These are phyloP conservation scores for Boletus huronensis DNA, from an alignment of 768 basidiomycete genomes.

Conservation along the genomic window DNA sequence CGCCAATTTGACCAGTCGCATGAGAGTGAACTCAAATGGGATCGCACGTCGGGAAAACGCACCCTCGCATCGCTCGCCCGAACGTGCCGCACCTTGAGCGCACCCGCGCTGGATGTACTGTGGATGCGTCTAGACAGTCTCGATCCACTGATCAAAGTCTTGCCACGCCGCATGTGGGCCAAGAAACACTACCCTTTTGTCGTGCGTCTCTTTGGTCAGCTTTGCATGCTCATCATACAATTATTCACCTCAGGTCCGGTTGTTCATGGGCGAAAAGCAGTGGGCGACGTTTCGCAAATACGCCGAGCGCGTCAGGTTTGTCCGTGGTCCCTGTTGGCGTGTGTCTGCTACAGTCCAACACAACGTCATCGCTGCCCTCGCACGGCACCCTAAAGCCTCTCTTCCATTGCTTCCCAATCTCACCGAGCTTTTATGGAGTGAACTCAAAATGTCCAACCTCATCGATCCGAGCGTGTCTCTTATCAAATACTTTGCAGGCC, in stretches of 20 bases:
- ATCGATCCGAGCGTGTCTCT: slow-evolving; percentile 24
- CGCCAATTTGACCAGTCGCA: slow-evolving; percentile 19
- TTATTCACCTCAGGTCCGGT: slow-evolving; percentile 12
- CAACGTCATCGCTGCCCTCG: slow-evolving; percentile 18
- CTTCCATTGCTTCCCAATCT: slow-evolving; percentile 27
- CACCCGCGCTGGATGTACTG: slow-evolving; percentile 24
- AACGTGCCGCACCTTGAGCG: slow-evolving; percentile 24
- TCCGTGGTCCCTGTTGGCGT: slow-evolving; percentile 24
- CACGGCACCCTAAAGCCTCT: slow-evolving; percentile 7
- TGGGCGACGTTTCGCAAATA: slow-evolving; percentile 27
- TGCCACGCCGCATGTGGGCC: slow-evolving; percentile 26
- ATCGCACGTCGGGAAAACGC: slow-evolving; percentile 15
- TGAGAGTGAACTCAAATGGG: slow-evolving; percentile 15
- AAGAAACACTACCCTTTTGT: slow-evolving; percentile 21
- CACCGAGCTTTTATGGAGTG: slow-evolving; percentile 23
- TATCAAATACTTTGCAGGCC: slow-evolving; percentile 24
- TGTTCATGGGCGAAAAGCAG: slow-evolving; percentile 27
- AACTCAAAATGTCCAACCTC: slow-evolving; percentile 22
- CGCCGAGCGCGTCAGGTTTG: slow-evolving; percentile 20
- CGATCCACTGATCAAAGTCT: slow-evolving; percentile 25
- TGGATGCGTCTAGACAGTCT: slow-evolving; percentile 30
- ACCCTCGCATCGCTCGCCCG: slow-evolving; percentile 27
- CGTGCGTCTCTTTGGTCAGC: slow-evolving; percentile 9
- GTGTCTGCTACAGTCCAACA: slow-evolving; percentile 14
- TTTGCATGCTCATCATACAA: neutral